Evolutionary conservation across 2,329 filamentous ascomycete species (phyloP), one percentile per base, ranked within the genome.

Genomic region (Aspergillus bombycis): DNA sequence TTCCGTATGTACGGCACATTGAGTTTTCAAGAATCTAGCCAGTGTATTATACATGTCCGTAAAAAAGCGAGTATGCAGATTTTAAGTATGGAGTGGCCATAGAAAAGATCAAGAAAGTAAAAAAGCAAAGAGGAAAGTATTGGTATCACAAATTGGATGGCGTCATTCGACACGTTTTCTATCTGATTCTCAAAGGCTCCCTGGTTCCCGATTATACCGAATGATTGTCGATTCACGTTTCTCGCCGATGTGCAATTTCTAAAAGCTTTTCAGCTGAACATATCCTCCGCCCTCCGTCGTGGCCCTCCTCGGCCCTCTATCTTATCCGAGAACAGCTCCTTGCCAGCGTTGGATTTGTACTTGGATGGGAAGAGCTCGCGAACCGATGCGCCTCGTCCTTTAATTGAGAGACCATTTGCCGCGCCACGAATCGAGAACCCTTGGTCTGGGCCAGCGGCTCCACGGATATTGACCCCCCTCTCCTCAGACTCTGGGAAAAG

Each of bases 321-420:
- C 66, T 81, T 87, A 63, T 88, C 85, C 1, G 84, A 83, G 70
- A 93, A 91, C 19, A 92, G 76, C 73, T 93, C 91, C 76, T 91
- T 92, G 57, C 86, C 87, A 2, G 84, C 78, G 72, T 92, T 91
- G 67, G 67, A 75, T 23, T 74, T 71, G 57, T 77, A 85, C 67
- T 87, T 90, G 19, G 83, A 83, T 0, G 90, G 90, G 70, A 93
- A 93, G 23, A 93, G 76, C 75, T 93, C 91, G 67, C 86, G 89
- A 2, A 83, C 85, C 8, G 86, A 87, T 2, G 82, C 81, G 2
- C 89, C 88, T 69, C 88, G 90, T 71, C 90, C 91, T 72, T 91
- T 92, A 74, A 93, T 92, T 12, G 83, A 81, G 66, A 92, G 85
- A 0, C 85, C 87, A 28, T 80, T 79, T 34, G 82, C 79, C 16